A percentile compares a stretch with the other conserved stretches of the same genome.
These are phyloP conservation scores for Lepidium didymum DNA, from an alignment of 345 rosid genomes.

Conservation along the genomic window DNA sequence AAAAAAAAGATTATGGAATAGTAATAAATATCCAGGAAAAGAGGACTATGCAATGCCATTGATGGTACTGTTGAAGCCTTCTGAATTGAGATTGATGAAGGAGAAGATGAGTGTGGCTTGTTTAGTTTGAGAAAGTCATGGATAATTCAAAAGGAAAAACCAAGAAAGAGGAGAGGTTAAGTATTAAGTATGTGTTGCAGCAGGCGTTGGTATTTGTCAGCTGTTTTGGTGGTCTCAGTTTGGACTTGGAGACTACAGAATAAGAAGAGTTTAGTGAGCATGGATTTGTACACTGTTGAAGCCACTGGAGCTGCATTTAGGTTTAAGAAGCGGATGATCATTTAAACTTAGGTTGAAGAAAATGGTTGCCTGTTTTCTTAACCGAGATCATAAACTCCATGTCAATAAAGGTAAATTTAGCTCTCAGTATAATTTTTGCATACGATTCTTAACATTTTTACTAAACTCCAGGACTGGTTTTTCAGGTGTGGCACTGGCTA, in stretches of 20 bases:
- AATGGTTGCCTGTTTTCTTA: background rate
- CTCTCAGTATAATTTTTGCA: background rate
- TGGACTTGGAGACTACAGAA: background rate
- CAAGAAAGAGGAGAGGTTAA: background rate
- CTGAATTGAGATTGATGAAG: no score
- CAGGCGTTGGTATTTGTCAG: background rate
- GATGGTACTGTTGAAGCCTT: background rate
- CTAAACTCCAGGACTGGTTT: constrained; percentile 40
- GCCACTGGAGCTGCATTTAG: background rate
- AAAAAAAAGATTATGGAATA: background rate
- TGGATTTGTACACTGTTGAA: background rate
- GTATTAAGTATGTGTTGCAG: background rate
- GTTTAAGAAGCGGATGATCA: background rate
- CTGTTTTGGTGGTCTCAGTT: background rate
- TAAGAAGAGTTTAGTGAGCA: background rate
- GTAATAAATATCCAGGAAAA: background rate
- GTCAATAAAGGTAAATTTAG: background rate
- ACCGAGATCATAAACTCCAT: background rate
- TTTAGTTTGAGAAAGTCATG: background rate
- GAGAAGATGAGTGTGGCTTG: background rate
- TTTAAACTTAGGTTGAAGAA: background rate
- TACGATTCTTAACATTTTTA: background rate
- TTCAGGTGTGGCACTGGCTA: constrained; percentile 63
- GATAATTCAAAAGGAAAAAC: background rate
- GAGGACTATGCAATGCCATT: background rate